Conservation (phyloP, 345 rosid genomes). For the Eucalyptus grandis region DNA sequence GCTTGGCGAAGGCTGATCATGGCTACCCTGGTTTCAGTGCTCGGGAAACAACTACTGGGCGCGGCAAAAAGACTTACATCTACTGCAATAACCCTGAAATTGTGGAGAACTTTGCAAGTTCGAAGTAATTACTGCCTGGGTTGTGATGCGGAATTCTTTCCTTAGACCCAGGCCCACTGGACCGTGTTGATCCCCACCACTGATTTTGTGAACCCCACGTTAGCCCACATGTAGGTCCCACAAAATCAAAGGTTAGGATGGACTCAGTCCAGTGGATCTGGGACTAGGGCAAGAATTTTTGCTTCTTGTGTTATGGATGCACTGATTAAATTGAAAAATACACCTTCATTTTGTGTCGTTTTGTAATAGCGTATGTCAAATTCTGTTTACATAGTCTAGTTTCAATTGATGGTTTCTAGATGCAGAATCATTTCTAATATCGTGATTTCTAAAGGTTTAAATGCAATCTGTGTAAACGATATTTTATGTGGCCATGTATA, state of each 20-base stretch:
- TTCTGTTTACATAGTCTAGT: background rate
- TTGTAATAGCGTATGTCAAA: background rate
- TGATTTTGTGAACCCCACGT: background rate
- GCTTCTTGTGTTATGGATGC: background rate
- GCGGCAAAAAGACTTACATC: conserved; percentile 12
- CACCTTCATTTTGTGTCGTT: background rate
- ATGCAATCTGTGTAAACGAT: background rate
- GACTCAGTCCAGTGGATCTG: background rate
- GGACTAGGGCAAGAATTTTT: background rate
- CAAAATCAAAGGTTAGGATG: background rate
- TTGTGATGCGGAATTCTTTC: background rate
- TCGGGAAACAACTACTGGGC: background rate
- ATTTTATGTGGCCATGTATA: background rate
- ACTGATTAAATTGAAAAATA: background rate
- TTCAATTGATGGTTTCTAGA: background rate
- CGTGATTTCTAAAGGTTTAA: background rate
- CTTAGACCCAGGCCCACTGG: background rate
- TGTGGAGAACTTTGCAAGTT: background rate
- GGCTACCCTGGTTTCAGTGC: background rate
- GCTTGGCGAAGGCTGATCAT: background rate
- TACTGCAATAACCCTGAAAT: background rate
- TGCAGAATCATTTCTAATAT: background rate
- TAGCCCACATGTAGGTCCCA: background rate
- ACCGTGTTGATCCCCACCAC: background rate
- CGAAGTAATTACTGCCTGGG: background rate